Evolutionary conservation across 495 filamentous ascomycete genomes (phyloP).

Genomic region (Penicillium bovifimosum): DNA sequence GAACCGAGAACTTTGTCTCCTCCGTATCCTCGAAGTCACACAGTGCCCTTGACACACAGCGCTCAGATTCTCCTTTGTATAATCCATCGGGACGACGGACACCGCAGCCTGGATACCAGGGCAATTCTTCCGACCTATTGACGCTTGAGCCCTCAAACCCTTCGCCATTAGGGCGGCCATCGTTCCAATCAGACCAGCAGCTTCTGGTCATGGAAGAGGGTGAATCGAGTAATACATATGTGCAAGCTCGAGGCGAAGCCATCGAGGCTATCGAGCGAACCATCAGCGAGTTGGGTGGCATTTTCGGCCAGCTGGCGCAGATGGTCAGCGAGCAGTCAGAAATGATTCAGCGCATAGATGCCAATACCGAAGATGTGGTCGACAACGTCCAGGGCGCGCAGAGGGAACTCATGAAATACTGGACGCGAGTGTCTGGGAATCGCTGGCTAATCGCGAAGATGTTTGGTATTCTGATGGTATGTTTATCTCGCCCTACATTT

Average conservation of each 20-base stretch:
- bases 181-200: conserved; percentile 73
- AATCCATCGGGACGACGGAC: conserved; percentile 66
- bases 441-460: conserved; percentile 97
- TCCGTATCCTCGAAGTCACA: conserved; percentile 79
- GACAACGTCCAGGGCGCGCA: conserved; percentile 97
- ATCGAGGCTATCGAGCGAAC: conserved; percentile 97
- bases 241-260: conserved; percentile 87
- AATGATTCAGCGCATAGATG: conserved; percentile 88
- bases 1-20: conserved; percentile 94
- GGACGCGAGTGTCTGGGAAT: conserved; percentile 87
- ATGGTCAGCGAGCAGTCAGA: conserved; percentile 98
- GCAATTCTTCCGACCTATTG: conserved; percentile 63
- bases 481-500: conserved; percentile 9
- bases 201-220: conserved; percentile 93
- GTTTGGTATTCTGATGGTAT: conserved; percentile 83
- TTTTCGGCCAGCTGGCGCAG: conserved; percentile 92
- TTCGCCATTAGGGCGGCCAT: conserved; percentile 44
- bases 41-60: conserved; percentile 48
- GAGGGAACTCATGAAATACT: conserved; percentile 90
- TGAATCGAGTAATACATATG: conserved; percentile 77
- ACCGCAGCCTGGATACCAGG: conserved; percentile 52
- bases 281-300: conserved; percentile 87
- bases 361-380: conserved; percentile 93
- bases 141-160: conserved; percentile 72
- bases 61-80: conserved; percentile 78